Base-by-base conservation (phyloP, 306 rosid species). In the Castanea mollissima region DNA sequence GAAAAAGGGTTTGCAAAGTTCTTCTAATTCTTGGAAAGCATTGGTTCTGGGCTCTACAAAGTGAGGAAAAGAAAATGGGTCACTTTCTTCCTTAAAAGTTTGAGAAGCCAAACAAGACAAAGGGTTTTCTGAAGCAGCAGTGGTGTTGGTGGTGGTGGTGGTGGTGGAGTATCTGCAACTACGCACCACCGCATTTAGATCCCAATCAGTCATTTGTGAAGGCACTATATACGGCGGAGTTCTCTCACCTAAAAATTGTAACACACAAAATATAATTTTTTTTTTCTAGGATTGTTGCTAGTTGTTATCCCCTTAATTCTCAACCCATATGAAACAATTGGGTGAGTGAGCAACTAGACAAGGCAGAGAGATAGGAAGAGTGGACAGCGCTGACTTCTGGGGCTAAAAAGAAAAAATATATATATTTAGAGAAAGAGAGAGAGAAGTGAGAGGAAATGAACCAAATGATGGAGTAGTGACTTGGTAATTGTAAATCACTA, bases 101-200 rank as follows among this genome's bases (percentile, higher is more conserved):
- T 79, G 49, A 29, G 82, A 59, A 2, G 88, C 82, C 64, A 83
- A 67, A 73, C 81, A 83, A 68, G 92, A 55, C 4, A 79, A 59
- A 21, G 83, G 20, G 49, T 75, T 63, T 38, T 65, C 58, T 2
- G 69, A 44, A 12, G 74, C 21, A 13, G 13, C 2, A 7, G 82
- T 35, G 27, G 20, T 4, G 25, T 14, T n/a, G 4, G 27, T 19
- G n/a, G 63, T 19, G 4, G 27, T 19, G n/a, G 63, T 19, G 27
- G 57, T 18, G 29, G 55, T 46, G 41, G 79, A 63, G 7, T 88
- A 46, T 78, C 78, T 85, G 83, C 89, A 92, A 51, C 96, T 81
- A 52, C 96, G 69, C 6, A 94, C 96, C 19, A 94, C 90, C 1
- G 98, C 94, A 63, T 79, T 73, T 44, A 94, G 98, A 88, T 92